Conservation (phyloP, 257 asterid genomes). For the Scutellaria minor region DNA sequence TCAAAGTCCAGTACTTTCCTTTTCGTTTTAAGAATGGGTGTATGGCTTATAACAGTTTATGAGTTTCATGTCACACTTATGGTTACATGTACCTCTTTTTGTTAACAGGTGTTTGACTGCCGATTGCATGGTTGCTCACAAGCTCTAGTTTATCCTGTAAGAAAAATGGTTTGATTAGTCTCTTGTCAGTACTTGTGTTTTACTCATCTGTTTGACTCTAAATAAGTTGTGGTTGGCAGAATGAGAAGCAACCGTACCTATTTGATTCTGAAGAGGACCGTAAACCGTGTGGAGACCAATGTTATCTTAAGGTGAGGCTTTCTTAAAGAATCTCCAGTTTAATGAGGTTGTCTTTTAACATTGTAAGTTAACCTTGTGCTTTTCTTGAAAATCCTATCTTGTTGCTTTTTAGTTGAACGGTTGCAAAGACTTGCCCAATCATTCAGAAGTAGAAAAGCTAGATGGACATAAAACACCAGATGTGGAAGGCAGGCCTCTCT, state of each 20-base stretch:
- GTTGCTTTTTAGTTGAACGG: conserved; percentile 48
- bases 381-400: conserved; percentile 29
- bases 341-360: conserved; percentile 11
- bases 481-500: conserved; percentile 38
- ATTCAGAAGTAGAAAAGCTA: conserved; percentile 40
- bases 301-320: conserved; percentile 77
- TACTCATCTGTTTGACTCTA: conserved; percentile 32
- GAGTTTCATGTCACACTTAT: conserved; percentile 19
- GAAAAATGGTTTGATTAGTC: conserved; percentile 36
- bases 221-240: conserved; percentile 53
- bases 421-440: conserved; percentile 41
- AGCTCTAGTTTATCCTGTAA: conserved; percentile 66
- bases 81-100: conserved; percentile 22
- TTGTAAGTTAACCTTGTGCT: conserved; percentile 30
- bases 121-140: conserved; percentile 94
- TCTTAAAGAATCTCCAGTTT: conserved; percentile 28
- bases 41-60: conserved; percentile 7
- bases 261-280: conserved; percentile 69
- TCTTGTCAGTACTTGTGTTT: conserved; percentile 28
- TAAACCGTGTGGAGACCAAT: conserved; percentile 83
- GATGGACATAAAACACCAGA: conserved; percentile 41
- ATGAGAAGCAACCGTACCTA: conserved; percentile 62
- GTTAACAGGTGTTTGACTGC: conserved; percentile 83
- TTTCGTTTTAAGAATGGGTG: neutral
- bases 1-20: neutral